Conservation (phyloP, 2,329 filamentous ascomycete genomes). For the Cytospora piceae region DNA sequence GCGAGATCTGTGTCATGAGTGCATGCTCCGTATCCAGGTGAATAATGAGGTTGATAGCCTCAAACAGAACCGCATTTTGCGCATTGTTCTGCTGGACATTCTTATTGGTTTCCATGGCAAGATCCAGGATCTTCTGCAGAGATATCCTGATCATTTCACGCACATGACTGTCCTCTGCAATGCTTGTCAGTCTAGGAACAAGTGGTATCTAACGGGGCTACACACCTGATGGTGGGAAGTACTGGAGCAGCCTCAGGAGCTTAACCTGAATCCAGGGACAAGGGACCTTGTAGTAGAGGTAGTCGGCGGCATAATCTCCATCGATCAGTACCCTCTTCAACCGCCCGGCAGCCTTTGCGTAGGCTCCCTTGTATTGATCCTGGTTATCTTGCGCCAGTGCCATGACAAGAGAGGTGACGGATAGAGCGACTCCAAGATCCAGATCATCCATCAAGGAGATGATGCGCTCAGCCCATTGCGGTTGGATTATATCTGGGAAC, state of each 20-base stretch:
- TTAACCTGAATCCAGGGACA: slow-evolving; percentile 99
- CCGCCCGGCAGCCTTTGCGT: slow-evolving; percentile 88
- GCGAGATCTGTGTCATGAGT: slow-evolving; percentile 94
- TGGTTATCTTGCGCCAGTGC: slow-evolving; percentile 89
- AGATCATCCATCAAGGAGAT: slow-evolving; percentile 98
- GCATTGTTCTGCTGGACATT: slow-evolving; percentile 99
- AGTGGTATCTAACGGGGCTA: neutral
- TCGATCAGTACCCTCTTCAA: slow-evolving; percentile 91
- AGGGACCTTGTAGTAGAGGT: slow-evolving; percentile 99
- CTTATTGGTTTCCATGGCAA: slow-evolving; percentile 91
- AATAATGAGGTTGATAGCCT: slow-evolving; percentile 98
- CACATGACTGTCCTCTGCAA: slow-evolving; percentile 83
- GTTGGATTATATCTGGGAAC: slow-evolving; percentile 88
- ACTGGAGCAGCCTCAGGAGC: slow-evolving; percentile 86
- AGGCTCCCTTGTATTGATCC: slow-evolving; percentile 93
- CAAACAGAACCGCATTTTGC: slow-evolving; percentile 95
- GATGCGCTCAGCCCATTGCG: slow-evolving; percentile 96
- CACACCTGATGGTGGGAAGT: slow-evolving; percentile 84
- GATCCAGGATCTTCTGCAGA: slow-evolving; percentile 85
- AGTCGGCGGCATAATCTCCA: slow-evolving; percentile 85
- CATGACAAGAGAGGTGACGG: slow-evolving; percentile 94
- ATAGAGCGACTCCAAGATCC: slow-evolving; percentile 91
- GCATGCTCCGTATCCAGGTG: slow-evolving; percentile 94
- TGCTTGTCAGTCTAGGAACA: slow-evolving; percentile 33
- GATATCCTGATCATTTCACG: slow-evolving; percentile 91